Conservation (phyloP, 163 green algal genomes). For the Trebouxiophyceae sp. region DNA sequence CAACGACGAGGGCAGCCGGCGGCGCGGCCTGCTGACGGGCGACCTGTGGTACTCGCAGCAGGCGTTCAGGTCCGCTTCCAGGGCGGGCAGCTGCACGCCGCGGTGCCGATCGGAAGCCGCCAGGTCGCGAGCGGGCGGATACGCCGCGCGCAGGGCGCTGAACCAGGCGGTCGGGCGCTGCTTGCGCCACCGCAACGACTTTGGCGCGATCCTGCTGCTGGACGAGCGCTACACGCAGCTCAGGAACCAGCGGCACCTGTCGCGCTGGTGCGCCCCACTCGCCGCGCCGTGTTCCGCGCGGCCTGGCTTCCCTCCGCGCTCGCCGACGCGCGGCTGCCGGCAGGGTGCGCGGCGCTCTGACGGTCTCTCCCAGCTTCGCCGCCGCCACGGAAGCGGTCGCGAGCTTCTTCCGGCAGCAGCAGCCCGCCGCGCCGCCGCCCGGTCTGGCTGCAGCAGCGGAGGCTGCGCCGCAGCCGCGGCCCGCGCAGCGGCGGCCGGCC, state of each 20-base stretch:
- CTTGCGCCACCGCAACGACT: constrained; percentile 83
- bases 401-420: too few species aligned
- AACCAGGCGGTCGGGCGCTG: constrained; percentile 90
- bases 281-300: too few species aligned
- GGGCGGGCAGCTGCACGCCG: background rate
- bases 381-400: too few species aligned
- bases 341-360: too few species aligned
- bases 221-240: constrained; percentile 66
- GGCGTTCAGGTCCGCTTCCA: constrained; percentile 67
- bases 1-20: constrained; percentile 34
- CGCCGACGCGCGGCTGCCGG: too few species aligned
- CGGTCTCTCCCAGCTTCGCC: too few species aligned
- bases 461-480: too few species aligned
- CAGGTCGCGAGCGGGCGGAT: too few species aligned
- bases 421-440: too few species aligned
- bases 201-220: constrained; percentile 78
- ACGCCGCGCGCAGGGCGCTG: constrained; percentile 53
- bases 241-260: constrained; percentile 45
- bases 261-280: constrained; percentile 32
- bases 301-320: too few species aligned
- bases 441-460: too few species aligned
- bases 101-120: background rate
- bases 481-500: too few species aligned
- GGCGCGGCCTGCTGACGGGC: constrained; percentile 48
- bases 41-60: constrained; percentile 89